A percentile compares a stretch with the other conserved stretches of the same genome.
These are phyloP conservation scores for Naganishia sp. DNA, from an alignment of 1,284 basidiomycete species.

Conservation along the genomic window DNA sequence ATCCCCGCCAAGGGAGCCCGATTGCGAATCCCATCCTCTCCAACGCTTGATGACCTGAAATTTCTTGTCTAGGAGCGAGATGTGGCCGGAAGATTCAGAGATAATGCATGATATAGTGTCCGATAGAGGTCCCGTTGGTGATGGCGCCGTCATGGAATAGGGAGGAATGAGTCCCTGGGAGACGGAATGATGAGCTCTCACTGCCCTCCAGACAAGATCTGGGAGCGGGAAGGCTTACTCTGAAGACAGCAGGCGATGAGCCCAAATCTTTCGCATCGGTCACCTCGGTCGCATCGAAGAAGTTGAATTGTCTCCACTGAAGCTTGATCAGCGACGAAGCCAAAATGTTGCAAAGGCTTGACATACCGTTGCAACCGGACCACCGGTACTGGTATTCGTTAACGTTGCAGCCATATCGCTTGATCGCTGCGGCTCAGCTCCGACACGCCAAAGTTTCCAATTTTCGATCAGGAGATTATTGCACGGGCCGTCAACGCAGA, in stretches of 20 bases:
- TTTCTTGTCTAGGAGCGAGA: slow-evolving; percentile 63
- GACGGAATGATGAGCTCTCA: background rate
- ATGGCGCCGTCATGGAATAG: slow-evolving; percentile 42
- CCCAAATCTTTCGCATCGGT: slow-evolving; percentile 77
- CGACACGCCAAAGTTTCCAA: no score
- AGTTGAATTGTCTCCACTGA: slow-evolving; percentile 76
- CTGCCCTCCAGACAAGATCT: background rate
- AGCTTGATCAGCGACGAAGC: slow-evolving; percentile 1
- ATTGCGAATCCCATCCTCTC: slow-evolving; percentile 69
- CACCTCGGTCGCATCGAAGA: slow-evolving; percentile 61
- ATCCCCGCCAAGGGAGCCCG: slow-evolving; percentile 37
- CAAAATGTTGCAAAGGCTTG: background rate
- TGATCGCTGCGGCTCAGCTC: no score
- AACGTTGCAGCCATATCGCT: slow-evolving; percentile 10
- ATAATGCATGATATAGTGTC: slow-evolving; percentile 27
- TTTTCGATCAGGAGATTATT: no score
- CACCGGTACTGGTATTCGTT: slow-evolving; percentile 24
- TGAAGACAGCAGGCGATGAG: slow-evolving; percentile 72
- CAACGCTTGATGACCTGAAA: slow-evolving; percentile 73
- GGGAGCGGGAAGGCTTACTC: slow-evolving; percentile 55
- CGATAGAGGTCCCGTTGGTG: slow-evolving; percentile 24
- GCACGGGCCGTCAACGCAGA: no score
- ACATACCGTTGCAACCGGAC: slow-evolving; percentile 24
- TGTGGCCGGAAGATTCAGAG: slow-evolving; percentile 38
- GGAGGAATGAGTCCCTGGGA: slow-evolving; percentile 39